Evolutionary conservation across 192 early-diverging fungal species (phyloP).

Genomic region (Pilobolus umbonatus): DNA sequence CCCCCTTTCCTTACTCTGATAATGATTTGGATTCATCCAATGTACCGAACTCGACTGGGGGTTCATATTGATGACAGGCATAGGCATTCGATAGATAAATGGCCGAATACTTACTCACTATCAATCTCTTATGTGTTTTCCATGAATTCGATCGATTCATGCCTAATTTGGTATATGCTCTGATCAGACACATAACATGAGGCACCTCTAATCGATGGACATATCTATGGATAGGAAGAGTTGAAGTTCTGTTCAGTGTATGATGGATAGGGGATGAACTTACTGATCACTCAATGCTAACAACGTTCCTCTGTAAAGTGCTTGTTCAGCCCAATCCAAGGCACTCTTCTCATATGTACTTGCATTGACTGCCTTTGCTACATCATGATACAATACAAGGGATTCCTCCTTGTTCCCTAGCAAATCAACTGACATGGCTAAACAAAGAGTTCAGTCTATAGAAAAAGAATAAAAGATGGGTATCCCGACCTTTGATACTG

Average conservation of each 20-base stretch:
- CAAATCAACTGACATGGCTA: slow-evolving; percentile 45
- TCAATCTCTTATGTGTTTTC: slow-evolving; percentile 44
- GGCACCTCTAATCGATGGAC: neutral
- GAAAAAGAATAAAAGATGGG: neutral
- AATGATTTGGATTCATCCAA: slow-evolving; percentile 1
- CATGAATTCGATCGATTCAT: slow-evolving; percentile 38
- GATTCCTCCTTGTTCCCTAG: slow-evolving; percentile 37
- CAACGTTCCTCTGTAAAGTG: slow-evolving; percentile 58
- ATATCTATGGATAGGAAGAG: neutral
- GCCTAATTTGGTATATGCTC: slow-evolving; percentile 37
- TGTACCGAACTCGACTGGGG: slow-evolving; percentile 9
- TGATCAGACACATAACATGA: slow-evolving; percentile 29
- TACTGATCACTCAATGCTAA: slow-evolving; percentile 43
- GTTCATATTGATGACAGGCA: slow-evolving; percentile 24
- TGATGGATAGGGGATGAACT: neutral
- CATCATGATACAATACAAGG: slow-evolving; percentile 46
- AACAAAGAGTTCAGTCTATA: neutral
- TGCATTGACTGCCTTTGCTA: slow-evolving; percentile 42
- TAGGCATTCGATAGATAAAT: slow-evolving; percentile 37
- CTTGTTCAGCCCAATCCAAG: slow-evolving; percentile 62
- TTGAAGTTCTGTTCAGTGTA: too few relatives aligned
- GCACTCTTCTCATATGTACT: slow-evolving; percentile 17
- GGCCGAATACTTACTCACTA: slow-evolving; percentile 47
- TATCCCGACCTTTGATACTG: slow-evolving; percentile 47
- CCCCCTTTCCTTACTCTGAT: neutral